These are phyloP conservation scores for Termitomyces bulborhizus DNA, from an alignment of 768 basidiomycete genomes.

Conservation along the genomic window DNA sequence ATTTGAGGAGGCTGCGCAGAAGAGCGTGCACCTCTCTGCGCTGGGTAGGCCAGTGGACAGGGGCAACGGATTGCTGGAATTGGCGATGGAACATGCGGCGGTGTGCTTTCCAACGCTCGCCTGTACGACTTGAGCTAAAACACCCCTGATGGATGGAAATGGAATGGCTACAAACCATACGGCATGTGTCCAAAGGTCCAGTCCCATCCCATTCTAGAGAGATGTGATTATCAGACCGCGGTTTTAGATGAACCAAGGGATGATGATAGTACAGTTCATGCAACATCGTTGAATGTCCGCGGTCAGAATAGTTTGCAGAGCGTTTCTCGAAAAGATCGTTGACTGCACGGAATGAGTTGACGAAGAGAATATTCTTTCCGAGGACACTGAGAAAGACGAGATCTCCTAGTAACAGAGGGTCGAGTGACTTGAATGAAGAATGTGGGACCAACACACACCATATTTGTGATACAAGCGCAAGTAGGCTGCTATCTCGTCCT, in stretches of 20 bases:
- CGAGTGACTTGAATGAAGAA: not conserved
- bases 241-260: not conserved
- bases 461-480: slow-evolving; percentile 31
- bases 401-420: slow-evolving; percentile 31
- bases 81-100: slow-evolving; percentile 47
- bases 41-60: slow-evolving; percentile 38
- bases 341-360: slow-evolving; percentile 35
- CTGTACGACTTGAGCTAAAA: slow-evolving; percentile 18
- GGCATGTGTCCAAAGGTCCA: slow-evolving; percentile 55
- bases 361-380: slow-evolving; percentile 40
- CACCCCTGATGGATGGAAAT: not conserved
- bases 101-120: slow-evolving; percentile 46
- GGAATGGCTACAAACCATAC: slow-evolving; percentile 26
- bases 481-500: slow-evolving; percentile 35
- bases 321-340: slow-evolving; percentile 53
- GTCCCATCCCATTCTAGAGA: slow-evolving; percentile 30
- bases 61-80: slow-evolving; percentile 38
- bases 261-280: slow-evolving; percentile 35
- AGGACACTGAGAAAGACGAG: slow-evolving; percentile 47
- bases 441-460: slow-evolving; percentile 21
- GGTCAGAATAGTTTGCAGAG: slow-evolving; percentile 51
- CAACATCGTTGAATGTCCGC: slow-evolving; percentile 41
- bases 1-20: slow-evolving; percentile 35
- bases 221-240: not conserved
- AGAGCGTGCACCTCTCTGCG: slow-evolving; percentile 38